A percentile compares a stretch with the other conserved stretches of the same genome.
Evolutionary conservation across 1,284 basidiomycete genomes (phyloP).

Genomic region (Cryptococcus sp.): DNA sequence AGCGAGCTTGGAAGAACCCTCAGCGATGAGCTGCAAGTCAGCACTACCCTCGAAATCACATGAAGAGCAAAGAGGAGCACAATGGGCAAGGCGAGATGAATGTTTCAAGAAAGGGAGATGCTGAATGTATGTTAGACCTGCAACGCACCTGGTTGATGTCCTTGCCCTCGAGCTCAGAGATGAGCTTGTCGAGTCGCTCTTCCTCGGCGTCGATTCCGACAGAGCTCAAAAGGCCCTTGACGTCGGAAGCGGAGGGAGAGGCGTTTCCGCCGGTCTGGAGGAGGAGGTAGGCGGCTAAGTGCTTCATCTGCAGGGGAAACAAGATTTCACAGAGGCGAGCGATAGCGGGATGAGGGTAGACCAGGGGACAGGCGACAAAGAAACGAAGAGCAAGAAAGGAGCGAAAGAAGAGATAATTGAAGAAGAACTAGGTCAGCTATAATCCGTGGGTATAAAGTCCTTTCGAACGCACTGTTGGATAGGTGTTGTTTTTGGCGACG

Average conservation of each 20-base stretch:
- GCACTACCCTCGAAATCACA: background rate
- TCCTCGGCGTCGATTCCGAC: conserved; percentile 89
- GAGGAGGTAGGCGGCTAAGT: conserved; percentile 97
- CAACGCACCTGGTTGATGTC: conserved; percentile 67
- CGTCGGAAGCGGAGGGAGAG: conserved; percentile 78
- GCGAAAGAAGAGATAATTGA: background rate
- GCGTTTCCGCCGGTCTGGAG: conserved; percentile 91
- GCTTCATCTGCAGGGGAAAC: conserved; percentile 66
- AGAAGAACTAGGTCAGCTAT: conserved; percentile 1
- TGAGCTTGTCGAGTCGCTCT: conserved; percentile 74
- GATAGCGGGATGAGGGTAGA: background rate
- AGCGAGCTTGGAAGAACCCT: conserved; percentile 87
- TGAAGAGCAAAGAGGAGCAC: background rate
- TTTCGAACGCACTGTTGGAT: conserved; percentile 18
- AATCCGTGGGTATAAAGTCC: background rate
- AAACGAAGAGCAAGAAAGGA: background rate
- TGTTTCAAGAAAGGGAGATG: too few relatives aligned
- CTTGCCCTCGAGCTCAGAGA: conserved; percentile 91
- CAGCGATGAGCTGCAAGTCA: conserved; percentile 71
- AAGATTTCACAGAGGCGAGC: background rate
- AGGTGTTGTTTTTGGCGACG: conserved; percentile 21
- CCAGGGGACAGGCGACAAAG: too few relatives aligned
- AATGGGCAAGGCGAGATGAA: background rate
- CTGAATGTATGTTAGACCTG: too few relatives aligned
- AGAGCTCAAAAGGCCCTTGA: conserved; percentile 79